Percentiles rank a stretch among this genome's conserved stretches.
Evolutionary conservation across 495 filamentous ascomycete species (phyloP).

Genomic region (Hapsidospora chrysogenum): DNA sequence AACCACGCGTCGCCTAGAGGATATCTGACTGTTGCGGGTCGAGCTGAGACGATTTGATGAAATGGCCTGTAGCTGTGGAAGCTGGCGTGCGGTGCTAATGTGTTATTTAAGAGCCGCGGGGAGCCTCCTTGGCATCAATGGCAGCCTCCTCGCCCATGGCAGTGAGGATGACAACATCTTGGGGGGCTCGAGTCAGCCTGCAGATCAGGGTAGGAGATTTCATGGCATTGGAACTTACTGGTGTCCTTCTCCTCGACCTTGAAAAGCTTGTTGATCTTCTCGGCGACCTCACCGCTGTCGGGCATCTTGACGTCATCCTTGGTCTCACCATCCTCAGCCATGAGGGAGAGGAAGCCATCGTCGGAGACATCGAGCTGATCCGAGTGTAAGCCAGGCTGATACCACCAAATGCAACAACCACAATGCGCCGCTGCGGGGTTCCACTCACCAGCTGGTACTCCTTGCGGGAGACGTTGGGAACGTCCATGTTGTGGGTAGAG

Average conservation of each 20-base stretch:
- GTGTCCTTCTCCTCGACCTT: conserved; percentile 46
- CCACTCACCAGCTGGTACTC: conserved; percentile 81
- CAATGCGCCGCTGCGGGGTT: background rate
- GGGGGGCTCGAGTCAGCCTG: conserved; percentile 9
- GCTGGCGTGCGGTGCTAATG: too few relatives aligned
- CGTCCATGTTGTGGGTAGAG: conserved; percentile 99
- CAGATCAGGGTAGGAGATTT: background rate
- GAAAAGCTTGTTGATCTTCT: conserved; percentile 65
- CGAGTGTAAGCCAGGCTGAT: too few relatives aligned
- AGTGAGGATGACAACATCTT: conserved; percentile 79
- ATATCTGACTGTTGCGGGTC: too few relatives aligned
- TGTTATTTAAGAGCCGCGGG: too few relatives aligned
- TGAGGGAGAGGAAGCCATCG: conserved; percentile 81
- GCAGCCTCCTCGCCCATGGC: conserved; percentile 91
- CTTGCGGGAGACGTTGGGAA: conserved; percentile 74
- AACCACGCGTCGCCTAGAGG: too few relatives aligned
- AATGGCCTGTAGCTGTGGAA: too few relatives aligned
- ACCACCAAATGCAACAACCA: too few relatives aligned
- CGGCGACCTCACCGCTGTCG: conserved; percentile 71
- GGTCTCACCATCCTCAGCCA: conserved; percentile 59
- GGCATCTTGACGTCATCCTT: conserved; percentile 95
- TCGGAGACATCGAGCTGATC: conserved; percentile 81
- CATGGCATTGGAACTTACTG: conserved; percentile 44
- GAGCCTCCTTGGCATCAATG: conserved; percentile 87
- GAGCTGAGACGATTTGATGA: too few relatives aligned